Evolutionary conservation across 768 basidiomycete species (phyloP).

Genomic region (Pisolithus tinctorius): DNA sequence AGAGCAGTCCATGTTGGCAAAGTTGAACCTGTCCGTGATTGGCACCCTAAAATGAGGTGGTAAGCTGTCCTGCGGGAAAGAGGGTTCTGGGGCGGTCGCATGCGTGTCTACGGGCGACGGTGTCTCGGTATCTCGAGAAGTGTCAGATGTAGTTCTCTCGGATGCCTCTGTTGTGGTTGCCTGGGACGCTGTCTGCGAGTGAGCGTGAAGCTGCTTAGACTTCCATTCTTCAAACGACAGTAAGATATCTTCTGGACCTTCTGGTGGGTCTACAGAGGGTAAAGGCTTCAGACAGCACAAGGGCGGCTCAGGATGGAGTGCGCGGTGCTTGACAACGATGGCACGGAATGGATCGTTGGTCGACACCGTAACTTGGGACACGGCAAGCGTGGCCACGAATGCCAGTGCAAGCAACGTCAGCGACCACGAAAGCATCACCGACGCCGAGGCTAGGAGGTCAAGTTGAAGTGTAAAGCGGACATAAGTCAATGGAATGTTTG

Average conservation of each 20-base stretch:
- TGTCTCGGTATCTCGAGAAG: not conserved
- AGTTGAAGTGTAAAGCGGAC: not conserved
- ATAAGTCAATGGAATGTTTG: not conserved
- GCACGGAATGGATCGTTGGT: slow-evolving; percentile 57
- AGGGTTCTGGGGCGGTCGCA: slow-evolving; percentile 9
- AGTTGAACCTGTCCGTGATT: slow-evolving; percentile 86
- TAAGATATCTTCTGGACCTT: slow-evolving; percentile 52
- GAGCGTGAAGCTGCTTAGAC: slow-evolving; percentile 48
- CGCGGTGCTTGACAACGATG: slow-evolving; percentile 43
- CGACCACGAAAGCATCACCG: not conserved
- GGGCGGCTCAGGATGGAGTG: slow-evolving; percentile 42
- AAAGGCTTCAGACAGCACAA: slow-evolving; percentile 63
- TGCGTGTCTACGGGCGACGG: slow-evolving; percentile 7
- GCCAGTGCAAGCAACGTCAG: slow-evolving; percentile 11
- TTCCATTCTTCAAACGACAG: slow-evolving; percentile 91
- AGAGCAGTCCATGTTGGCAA: slow-evolving; percentile 88
- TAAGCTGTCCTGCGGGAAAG: slow-evolving; percentile 19
- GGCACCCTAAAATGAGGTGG: slow-evolving; percentile 68
- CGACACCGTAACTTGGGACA: slow-evolving; percentile 28
- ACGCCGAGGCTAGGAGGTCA: slow-evolving; percentile 2
- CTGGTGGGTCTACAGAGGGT: slow-evolving; percentile 29
- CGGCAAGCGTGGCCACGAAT: slow-evolving; percentile 21
- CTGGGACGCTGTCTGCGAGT: slow-evolving; percentile 22
- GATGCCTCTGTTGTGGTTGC: slow-evolving; percentile 8
- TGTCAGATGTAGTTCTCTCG: not conserved